Conservation (phyloP, 164 flowering plant genomes). For the Sextonia rubra region DNA sequence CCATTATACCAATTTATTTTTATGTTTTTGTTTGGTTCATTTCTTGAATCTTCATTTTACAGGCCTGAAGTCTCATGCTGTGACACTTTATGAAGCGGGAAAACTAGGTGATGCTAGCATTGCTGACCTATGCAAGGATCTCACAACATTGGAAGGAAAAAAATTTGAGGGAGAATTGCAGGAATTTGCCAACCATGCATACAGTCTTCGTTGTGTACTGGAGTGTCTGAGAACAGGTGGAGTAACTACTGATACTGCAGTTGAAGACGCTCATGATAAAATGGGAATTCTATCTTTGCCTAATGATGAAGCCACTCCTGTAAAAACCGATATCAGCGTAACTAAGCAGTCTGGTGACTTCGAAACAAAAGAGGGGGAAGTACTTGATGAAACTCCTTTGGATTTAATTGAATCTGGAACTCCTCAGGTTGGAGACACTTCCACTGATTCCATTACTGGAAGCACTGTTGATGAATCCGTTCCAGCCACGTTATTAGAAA, state of each 20-base stretch:
- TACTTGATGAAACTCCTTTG: conserved; percentile 14
- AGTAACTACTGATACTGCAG: conserved; percentile 33
- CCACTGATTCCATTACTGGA: conserved; percentile 25
- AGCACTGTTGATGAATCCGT: conserved; percentile 17
- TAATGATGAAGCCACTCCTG: conserved; percentile 30
- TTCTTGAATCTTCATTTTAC: conserved; percentile 16
- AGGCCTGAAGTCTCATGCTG: conserved; percentile 99
- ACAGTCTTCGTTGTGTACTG: conserved; percentile 77
- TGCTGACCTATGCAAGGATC: conserved; percentile 90
- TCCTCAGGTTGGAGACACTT: conserved; percentile 22
- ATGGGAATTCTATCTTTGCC: conserved; percentile 19
- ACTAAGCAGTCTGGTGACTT: conserved; percentile 19
- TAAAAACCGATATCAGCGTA: conserved; percentile 20
- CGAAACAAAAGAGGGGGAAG: conserved; percentile 18
- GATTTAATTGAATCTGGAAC: conserved; percentile 14
- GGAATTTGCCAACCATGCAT: conserved; percentile 98
- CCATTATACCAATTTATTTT: not conserved
- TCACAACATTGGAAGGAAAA: conserved; percentile 78
- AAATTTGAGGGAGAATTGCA: conserved; percentile 98
- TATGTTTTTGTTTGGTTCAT: not conserved
- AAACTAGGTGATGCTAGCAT: conserved; percentile 91
- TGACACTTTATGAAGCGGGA: conserved; percentile 94
- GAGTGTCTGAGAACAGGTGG: conserved; percentile 92
- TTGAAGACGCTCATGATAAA: conserved; percentile 31
- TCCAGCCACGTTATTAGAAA: conserved; percentile 24